Percentiles rank a stretch among this genome's conserved stretches.
Conservation (phyloP, 257 asterid species). For the Solanum piurae region DNA sequence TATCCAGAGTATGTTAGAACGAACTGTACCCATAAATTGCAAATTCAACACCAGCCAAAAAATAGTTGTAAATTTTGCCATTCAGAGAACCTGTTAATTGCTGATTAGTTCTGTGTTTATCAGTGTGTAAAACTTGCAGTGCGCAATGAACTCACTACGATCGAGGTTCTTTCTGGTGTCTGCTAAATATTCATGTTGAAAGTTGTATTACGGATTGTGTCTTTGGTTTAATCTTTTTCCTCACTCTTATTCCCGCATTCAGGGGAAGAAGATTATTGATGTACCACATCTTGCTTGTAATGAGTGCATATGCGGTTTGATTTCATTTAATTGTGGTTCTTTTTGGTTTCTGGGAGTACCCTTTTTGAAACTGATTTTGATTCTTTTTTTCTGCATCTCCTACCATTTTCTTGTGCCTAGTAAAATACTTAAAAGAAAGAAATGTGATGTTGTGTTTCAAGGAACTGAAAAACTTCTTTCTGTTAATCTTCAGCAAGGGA, state of each 20-base stretch:
- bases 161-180: background rate
- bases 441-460: background rate
- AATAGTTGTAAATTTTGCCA: background rate
- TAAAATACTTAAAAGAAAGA: background rate
- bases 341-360: background rate
- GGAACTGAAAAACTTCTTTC: background rate
- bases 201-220: background rate
- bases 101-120: background rate
- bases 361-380: background rate
- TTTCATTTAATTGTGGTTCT: background rate
- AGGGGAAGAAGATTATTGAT: background rate
- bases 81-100: background rate
- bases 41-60: background rate
- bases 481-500: slow-evolving; percentile 69
- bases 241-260: background rate
- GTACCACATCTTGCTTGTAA: background rate
- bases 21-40: background rate
- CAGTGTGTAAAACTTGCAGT: background rate
- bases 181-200: background rate
- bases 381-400: background rate
- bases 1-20: background rate
- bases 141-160: background rate
- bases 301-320: background rate
- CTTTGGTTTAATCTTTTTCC: background rate
- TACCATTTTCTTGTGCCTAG: background rate